Evolutionary conservation across 495 filamentous ascomycete species (phyloP), one percentile per base, ranked within the genome.

Genomic region (Lasiosphaeris hirsuta): DNA sequence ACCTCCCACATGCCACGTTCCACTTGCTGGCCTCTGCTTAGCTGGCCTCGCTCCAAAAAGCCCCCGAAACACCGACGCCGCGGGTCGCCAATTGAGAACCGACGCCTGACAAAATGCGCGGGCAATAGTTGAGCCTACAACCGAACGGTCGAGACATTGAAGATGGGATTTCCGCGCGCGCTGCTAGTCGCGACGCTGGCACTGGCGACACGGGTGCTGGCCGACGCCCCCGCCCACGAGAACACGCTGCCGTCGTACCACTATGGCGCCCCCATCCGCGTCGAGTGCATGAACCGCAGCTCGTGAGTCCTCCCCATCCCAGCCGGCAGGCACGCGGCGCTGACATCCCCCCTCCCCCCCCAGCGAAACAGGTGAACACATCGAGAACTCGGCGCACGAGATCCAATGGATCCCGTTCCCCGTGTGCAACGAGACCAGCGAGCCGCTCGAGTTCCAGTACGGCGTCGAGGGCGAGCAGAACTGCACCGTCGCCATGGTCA

Each of bases 361-460:
- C 59, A 86, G 83, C 56, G 83, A 86, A 56, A 85, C 81, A 3
- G 83, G 83, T 62, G 83, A 85, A 62, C 82, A 98, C 82, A 88
- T 98, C 68, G 84, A 85, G 55, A 85, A 94, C 68, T 75, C 79
- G 15, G 75, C 83, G 43, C 90, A 93, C 61, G 85, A 92, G 69
- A 89, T 97, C 37, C 83, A 96, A 81, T 98, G 94, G 78, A 86
- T 96, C 52, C 91, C 94, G 47, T 97, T 98, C 72, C 88, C 88
- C 36, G 80, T 80, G 39, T 98, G 94, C 82, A 90, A 92, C 72
- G 94, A 98, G 72, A 97, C 94, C 10, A 80, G 78, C 33, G 75
- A 81, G 47, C 88, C 94, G 1, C 82, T 97, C 62, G 81, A 91
- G 59, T 83, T 98, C 65, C 81, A 82, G 66, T 98, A 95, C 78